phyloP scores from a whole-genome alignment of 1,284 basidiomycete genomes.

The Ustilago trichophora region DNA sequence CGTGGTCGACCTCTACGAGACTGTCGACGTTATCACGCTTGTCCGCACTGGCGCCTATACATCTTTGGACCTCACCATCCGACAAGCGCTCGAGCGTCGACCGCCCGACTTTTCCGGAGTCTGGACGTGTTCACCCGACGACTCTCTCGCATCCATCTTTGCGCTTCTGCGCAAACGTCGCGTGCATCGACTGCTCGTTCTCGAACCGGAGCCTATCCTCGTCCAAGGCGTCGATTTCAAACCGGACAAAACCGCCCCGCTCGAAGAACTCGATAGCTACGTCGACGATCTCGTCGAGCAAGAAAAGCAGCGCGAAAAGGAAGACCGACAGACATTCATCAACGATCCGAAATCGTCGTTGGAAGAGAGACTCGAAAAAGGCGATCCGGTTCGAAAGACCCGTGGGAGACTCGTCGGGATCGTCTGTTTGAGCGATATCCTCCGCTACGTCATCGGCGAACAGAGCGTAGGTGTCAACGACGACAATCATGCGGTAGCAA shows the following conservation, averaged over 20 bases:
- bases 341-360: constrained; percentile 9
- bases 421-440: constrained; percentile 60
- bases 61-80: constrained; percentile 92
- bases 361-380: constrained; percentile 41
- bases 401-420: constrained; percentile 59
- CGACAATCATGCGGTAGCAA: background rate
- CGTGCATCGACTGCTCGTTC: constrained; percentile 79
- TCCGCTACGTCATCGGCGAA: constrained; percentile 61
- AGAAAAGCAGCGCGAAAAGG: constrained; percentile 9
- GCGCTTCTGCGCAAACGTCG: constrained; percentile 90
- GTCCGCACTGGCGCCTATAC: constrained; percentile 95
- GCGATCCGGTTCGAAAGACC: constrained; percentile 40
- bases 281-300: constrained; percentile 29
- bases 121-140: constrained; percentile 90
- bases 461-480: background rate
- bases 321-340: constrained; percentile 6
- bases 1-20: constrained; percentile 97
- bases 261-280: constrained; percentile 39
- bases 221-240: background rate
- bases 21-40: constrained; percentile 87
- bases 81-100: constrained; percentile 88
- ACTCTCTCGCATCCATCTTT: constrained; percentile 91
- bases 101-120: constrained; percentile 91
- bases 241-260: constrained; percentile 10
- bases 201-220: constrained; percentile 45